Evolutionary conservation across 2,329 filamentous ascomycete genomes (phyloP).

Genomic region (Trichoderma cornu-damae): DNA sequence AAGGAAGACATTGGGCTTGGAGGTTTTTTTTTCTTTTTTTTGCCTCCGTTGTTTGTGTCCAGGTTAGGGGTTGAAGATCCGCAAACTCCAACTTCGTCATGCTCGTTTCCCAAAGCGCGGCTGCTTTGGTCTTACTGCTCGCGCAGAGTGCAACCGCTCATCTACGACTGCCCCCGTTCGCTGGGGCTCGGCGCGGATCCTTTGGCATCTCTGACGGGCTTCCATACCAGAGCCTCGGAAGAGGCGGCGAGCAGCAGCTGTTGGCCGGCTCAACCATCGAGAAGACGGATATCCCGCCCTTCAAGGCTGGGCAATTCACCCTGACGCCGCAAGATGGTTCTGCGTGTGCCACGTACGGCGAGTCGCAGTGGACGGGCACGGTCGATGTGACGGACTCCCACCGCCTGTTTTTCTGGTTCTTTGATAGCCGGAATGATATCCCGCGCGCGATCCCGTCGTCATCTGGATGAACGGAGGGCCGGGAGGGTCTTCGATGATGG

Average conservation of each 20-base stretch:
- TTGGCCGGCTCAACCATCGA: not conserved
- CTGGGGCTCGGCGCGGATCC: not conserved
- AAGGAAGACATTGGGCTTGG: too few species aligned
- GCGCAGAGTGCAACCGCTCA: not conserved
- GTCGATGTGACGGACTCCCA: slow-evolving; percentile 21
- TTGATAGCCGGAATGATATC: slow-evolving; percentile 26
- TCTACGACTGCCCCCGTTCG: not conserved
- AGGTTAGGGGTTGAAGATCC: not conserved
- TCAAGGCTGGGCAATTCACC: slow-evolving; percentile 19
- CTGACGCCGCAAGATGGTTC: slow-evolving; percentile 17
- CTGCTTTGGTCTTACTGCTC: slow-evolving; percentile 1
- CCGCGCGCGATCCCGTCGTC: slow-evolving; percentile 34
- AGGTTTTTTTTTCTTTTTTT: too few species aligned
- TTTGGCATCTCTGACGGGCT: not conserved
- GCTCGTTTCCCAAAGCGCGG: not conserved
- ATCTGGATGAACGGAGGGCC: slow-evolving; percentile 42
- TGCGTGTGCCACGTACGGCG: slow-evolving; percentile 19
- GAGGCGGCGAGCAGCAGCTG: not conserved
- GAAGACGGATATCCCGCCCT: not conserved
- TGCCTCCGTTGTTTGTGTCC: too few species aligned
- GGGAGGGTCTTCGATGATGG: slow-evolving; percentile 19
- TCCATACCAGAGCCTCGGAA: not conserved
- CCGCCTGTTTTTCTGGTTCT: slow-evolving; percentile 27
- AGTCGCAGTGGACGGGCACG: slow-evolving; percentile 24
- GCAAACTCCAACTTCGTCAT: not conserved